phyloP scores from a whole-genome alignment of 371 early-diverging fungal species.

The Encephalitozoon hellem region DNA sequence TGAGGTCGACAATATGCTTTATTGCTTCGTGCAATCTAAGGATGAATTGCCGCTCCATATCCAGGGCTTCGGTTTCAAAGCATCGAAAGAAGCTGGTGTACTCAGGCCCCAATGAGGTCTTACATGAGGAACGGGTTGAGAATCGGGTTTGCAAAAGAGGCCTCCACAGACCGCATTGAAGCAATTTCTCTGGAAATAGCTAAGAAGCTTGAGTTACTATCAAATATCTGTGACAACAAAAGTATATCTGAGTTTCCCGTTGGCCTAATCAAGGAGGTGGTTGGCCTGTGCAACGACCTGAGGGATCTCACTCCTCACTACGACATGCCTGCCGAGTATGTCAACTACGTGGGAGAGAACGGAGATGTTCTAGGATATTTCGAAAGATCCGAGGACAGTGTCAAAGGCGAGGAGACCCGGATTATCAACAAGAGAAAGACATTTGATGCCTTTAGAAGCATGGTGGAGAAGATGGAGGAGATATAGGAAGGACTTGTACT shows the following conservation, averaged over 20 bases:
- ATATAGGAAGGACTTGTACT: not conserved
- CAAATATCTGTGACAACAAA: not conserved
- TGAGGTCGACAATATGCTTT: conserved; percentile 24
- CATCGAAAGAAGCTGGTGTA: not conserved
- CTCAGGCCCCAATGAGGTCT: not conserved
- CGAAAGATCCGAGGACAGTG: not conserved
- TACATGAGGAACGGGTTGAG: not conserved
- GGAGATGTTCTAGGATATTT: not conserved
- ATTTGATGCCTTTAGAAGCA: not conserved
- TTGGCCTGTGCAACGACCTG: not conserved
- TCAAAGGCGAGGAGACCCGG: not conserved
- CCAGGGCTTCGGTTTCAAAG: not conserved
- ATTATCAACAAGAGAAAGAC: conserved; percentile 2
- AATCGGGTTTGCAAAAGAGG: not conserved
- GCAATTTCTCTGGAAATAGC: not conserved
- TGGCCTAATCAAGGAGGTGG: not conserved
- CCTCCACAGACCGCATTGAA: not conserved
- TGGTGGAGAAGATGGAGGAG: not conserved
- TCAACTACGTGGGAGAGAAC: not conserved
- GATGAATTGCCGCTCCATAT: conserved; percentile 60
- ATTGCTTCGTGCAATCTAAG: conserved; percentile 50
- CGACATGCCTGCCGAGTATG: not conserved
- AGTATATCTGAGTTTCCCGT: not conserved
- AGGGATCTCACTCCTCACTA: not conserved
- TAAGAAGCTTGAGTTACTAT: not conserved